Base-by-base conservation (phyloP, 106 monocot genomes). In the Apostasia ramifera region DNA sequence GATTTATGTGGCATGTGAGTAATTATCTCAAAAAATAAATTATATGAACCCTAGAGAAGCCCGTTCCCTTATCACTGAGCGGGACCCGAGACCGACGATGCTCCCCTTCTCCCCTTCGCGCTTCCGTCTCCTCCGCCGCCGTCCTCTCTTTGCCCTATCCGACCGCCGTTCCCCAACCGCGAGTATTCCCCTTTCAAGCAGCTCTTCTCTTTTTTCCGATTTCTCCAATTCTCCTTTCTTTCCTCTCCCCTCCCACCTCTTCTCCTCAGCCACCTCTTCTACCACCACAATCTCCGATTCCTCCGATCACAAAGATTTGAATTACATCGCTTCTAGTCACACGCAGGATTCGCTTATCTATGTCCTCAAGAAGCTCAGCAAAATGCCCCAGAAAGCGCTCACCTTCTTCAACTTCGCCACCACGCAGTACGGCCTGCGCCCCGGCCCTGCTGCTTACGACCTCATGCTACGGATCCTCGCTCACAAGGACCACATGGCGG, bases 381-480 rank as follows among this genome's bases (percentile, higher is more conserved):
- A 81, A 44, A 71, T 53, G 8, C 89, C 92, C 38, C n/a, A 47
- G 4, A 76, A 85, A 49, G 86, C 97, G 2, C 77, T 92, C 6
- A 52, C 71, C 61, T 81, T 92, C 81, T 90, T 92, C 75, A 40
- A 77, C 74, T 69, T 77, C 73, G 57, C 70, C 75, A 66, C 66
- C 26, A 3, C 71, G 44, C 47, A 48, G 11, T 49, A 39, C 57
- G 63, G 38, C 59, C 76, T 82, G 77, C 68, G 51, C 2, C 88
- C 80, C 39, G 57, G 61, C 63, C 60, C 79, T 12, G 9, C 79
- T 2, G 68, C 84, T 49, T 83, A 83, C 81, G 78, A 73, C 69
- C 73, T 90, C 73, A 82, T 97, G 77, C 92, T 97, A 54, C 80
- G 85, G 38, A 83, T 83, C 75, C 78, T 97, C 57, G 77, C 58